A percentile compares a stretch with the other conserved stretches of the same genome.
phyloP scores from a whole-genome alignment of 176 grass and related monocot species.

The Ampelocalamus luodianensis region DNA sequence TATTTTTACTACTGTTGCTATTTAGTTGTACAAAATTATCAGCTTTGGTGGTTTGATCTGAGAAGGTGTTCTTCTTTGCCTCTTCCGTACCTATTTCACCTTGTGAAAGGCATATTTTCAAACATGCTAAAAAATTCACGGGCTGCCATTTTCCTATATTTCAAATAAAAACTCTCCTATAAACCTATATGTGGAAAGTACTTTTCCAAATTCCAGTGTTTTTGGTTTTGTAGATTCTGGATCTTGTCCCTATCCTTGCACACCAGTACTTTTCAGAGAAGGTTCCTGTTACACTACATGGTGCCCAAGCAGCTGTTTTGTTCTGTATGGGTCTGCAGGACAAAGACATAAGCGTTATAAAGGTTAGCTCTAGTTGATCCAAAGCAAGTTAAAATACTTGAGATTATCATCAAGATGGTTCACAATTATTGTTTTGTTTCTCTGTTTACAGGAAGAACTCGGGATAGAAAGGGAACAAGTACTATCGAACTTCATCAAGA shows the following conservation, averaged over 20 bases:
- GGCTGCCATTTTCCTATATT: not conserved
- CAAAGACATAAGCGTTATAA: conserved; percentile 70
- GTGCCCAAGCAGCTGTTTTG: conserved; percentile 75
- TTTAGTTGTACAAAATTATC: not conserved
- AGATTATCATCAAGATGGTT: not conserved
- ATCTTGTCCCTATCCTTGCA: conserved; percentile 84
- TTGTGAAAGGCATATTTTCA: not conserved
- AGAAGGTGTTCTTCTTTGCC: not conserved
- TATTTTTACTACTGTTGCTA: not conserved
- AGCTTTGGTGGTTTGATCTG: not conserved
- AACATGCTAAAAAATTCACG: not conserved
- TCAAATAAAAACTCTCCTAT: not conserved
- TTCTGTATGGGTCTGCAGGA: conserved; percentile 95
- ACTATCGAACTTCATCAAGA: conserved; percentile 87
- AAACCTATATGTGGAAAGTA: not conserved
- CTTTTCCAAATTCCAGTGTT: not conserved
- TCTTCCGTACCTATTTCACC: not conserved
- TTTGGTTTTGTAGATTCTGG: conserved; percentile 75
- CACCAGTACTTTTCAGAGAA: conserved; percentile 92
- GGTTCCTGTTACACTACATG: conserved; percentile 75
- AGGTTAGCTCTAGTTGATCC: conserved; percentile 56
- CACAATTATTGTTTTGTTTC: conserved; percentile 33
- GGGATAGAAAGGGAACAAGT: conserved; percentile 92
- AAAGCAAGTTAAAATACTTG: not conserved
- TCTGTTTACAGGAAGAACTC: conserved; percentile 70